phyloP scores from a whole-genome alignment of 768 basidiomycete genomes.

The Tricholoma furcatifolium region DNA sequence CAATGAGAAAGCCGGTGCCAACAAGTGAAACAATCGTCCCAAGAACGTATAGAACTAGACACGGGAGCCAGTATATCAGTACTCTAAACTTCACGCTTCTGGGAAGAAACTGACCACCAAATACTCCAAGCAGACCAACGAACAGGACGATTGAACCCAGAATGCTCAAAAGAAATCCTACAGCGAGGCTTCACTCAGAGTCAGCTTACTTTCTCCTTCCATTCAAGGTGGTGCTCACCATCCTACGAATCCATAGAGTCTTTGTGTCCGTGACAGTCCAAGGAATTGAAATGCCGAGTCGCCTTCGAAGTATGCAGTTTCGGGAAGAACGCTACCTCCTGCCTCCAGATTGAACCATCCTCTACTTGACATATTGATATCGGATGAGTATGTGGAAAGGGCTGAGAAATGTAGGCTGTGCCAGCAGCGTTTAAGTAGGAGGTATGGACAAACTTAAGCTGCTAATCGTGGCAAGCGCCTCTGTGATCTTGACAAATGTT shows the following conservation, averaged over 20 bases:
- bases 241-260: conserved; percentile 82
- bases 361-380: conserved; percentile 50
- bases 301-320: conserved; percentile 84
- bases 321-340: conserved; percentile 60
- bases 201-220: not conserved
- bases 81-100: not conserved
- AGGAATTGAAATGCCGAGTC: conserved; percentile 85
- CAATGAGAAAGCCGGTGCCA: conserved; percentile 90
- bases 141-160: conserved; percentile 79
- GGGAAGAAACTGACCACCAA: conserved; percentile 60
- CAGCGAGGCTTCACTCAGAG: conserved; percentile 47
- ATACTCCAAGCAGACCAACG: conserved; percentile 62
- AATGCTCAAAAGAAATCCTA: conserved; percentile 79
- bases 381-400: not conserved
- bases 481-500: too few species aligned
- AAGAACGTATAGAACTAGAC: conserved; percentile 73
- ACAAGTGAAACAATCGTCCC: conserved; percentile 81
- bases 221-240: conserved; percentile 51
- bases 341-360: conserved; percentile 88
- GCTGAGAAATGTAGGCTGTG: conserved; percentile 23
- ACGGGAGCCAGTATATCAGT: conserved; percentile 5
- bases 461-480: not conserved
- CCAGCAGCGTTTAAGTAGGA: conserved; percentile 27
- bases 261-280: conserved; percentile 72
- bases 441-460: not conserved